phyloP scores from a whole-genome alignment of 108 stramenopile genomes.

The Nitzschia inconspicua region DNA sequence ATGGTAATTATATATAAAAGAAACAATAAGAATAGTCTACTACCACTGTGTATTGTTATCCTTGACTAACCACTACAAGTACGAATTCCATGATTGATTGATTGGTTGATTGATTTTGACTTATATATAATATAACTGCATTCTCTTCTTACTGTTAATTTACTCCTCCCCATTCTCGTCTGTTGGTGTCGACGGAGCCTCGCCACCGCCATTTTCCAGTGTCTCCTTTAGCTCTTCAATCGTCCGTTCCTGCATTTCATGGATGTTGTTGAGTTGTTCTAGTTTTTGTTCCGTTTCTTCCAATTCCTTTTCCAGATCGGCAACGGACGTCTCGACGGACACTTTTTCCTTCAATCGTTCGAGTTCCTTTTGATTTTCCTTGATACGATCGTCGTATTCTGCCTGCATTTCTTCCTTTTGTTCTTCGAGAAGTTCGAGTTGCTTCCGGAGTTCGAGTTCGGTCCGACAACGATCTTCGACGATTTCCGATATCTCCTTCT shows the following conservation, averaged over 20 bases:
- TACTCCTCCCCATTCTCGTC: too few species aligned
- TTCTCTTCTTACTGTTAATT: too few species aligned
- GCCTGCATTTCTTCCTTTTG: conserved; percentile 51
- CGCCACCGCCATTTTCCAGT: conserved; percentile 21
- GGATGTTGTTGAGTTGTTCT: conserved; percentile 34
- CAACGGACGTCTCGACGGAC: conserved; percentile 30
- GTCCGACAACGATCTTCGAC: conserved; percentile 64
- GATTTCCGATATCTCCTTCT: conserved; percentile 46
- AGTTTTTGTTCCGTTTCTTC: conserved; percentile 40
- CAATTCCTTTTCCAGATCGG: conserved; percentile 43
- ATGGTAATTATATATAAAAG: too few species aligned
- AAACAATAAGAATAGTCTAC: too few species aligned
- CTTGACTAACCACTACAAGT: too few species aligned
- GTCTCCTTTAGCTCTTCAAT: conserved; percentile 42
- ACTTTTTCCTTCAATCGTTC: conserved; percentile 33
- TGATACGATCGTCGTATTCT: conserved; percentile 53
- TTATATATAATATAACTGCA: too few species aligned
- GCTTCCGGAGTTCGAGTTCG: conserved; percentile 54
- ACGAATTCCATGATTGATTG: too few species aligned
- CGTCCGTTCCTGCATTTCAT: conserved; percentile 46
- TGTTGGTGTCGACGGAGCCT: too few species aligned
- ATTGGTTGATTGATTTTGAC: too few species aligned
- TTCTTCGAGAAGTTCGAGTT: conserved; percentile 47
- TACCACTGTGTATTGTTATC: too few species aligned
- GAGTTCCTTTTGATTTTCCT: conserved; percentile 43